Conservation (phyloP, 129 eudicot species). For the Flaveria trinervia region DNA sequence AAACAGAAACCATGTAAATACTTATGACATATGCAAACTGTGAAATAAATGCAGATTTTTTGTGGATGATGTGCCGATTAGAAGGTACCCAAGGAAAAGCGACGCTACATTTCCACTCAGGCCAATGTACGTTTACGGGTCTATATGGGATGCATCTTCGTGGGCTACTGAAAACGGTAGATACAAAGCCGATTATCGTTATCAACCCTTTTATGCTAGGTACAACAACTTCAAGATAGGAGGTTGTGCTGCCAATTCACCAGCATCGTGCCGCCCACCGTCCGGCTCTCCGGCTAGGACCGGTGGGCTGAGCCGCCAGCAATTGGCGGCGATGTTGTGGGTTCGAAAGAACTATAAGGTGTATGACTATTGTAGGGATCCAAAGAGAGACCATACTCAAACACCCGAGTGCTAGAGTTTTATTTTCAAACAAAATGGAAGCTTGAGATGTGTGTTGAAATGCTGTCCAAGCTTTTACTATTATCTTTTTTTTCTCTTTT, state of each 20-base stretch:
- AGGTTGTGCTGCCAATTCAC: slow-evolving; percentile 48
- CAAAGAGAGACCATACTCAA: slow-evolving; percentile 63
- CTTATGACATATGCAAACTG: not conserved
- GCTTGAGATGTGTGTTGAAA: slow-evolving; percentile 23
- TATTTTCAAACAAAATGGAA: not conserved
- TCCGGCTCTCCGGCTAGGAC: slow-evolving; percentile 52
- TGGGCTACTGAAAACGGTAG: slow-evolving; percentile 92
- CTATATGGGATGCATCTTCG: slow-evolving; percentile 94
- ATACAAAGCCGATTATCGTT: slow-evolving; percentile 70
- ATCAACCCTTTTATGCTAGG: slow-evolving; percentile 70
- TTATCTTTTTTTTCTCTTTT: not conserved
- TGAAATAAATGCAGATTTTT: slow-evolving; percentile 59
- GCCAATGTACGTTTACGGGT: slow-evolving; percentile 79
- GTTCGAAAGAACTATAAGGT: slow-evolving; percentile 57
- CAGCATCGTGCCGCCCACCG: slow-evolving; percentile 52
- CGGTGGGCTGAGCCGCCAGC: slow-evolving; percentile 68
- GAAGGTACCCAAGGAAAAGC: slow-evolving; percentile 71
- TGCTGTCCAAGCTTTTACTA: slow-evolving; percentile 19
- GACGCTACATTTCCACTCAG: slow-evolving; percentile 68
- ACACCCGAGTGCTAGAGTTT: slow-evolving; percentile 71
- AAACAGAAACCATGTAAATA: not conserved
- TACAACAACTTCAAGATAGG: slow-evolving; percentile 67
- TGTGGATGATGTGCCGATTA: slow-evolving; percentile 88
- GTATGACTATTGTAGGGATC: slow-evolving; percentile 78
- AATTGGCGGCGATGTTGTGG: slow-evolving; percentile 56